Evolutionary conservation across 305 asterid species (phyloP), one percentile per base, ranked within the genome.

Genomic region (Fraxinus platypoda): DNA sequence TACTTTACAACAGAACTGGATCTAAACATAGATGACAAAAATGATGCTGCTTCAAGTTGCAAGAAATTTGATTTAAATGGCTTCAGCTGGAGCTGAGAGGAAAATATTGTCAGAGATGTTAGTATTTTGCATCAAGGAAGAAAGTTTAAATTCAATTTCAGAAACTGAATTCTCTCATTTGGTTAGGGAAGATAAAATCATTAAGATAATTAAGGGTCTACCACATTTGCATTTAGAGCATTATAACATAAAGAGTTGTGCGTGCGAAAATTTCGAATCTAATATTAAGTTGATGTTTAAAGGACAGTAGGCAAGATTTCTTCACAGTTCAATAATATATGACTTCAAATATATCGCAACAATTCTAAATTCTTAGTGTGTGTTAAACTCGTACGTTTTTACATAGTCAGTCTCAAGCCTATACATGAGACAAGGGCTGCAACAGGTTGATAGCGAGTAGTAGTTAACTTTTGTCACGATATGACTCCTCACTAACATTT

Each of bases 41-140:
- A 85, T 57, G 90, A 90, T 81, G 90, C 84, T 34, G 92, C 91
- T 83, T 92, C 97, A 19, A 88, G 87, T 30, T 90, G 95, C 89
- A 90, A 90, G 87, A 92, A 88, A 78, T 81, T 94, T 49, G 97
- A 94, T 88, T 90, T 95, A 59, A 91, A 93, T 79, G 91, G 97
- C 46, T 88, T 90, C 82, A 81, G 93, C 81, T 92, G 98, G 93
- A 77, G 87, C 70, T 95, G 86, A 91, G 81, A 76, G 33, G 72
- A 72, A 74, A 79, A 31, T 66, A 57, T 28, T 81, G 64, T 46
- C 78, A 78, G 80, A 81, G 87, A 79, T 74, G 57, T 64, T 57
- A 46, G 71, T 74, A 77, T 33, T 70, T 30, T 11, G 21, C 73
- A 35, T 15, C 59, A 30, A 66, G 17, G 31, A 19, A 64, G 33